Evolutionary conservation across 2,329 filamentous ascomycete species (phyloP), one percentile per base, ranked within the genome.

Genomic region (Claviceps sp.): DNA sequence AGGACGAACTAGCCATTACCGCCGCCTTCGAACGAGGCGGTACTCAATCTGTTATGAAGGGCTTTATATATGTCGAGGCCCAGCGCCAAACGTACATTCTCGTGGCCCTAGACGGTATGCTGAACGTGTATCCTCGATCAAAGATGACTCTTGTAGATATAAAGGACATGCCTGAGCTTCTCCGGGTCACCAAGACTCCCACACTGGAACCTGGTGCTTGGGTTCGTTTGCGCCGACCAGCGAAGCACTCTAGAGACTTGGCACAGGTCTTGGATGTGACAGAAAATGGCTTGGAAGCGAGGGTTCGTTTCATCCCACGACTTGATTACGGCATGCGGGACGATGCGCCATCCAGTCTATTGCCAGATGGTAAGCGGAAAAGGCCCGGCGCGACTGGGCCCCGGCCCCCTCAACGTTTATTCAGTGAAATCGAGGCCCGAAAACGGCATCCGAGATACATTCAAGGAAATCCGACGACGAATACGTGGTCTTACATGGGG

Each of bases 111-210:
- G 87, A 95, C 55, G 87, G 84, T 43, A 80, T 98, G 62, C 79
- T 88, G 55, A 89, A 95, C 63, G 86, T 95, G 40, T 98, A 96
- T 65, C 87, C 91, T 51, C 82, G 89, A 52, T 85, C 81, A 30
- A 93, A 89, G 68, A 84, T 93, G 71, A 80, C 90, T 45, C 74
- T 97, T 49, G 89, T 98, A 43, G 88, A 93, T 48, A 89, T 97
- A 62, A 95, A 95, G 67, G 93, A 98, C 68, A 95, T 96, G 84
- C 91, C 93, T 1, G 93, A 97, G 68, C 78, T 98, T n/a, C 76
- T 98, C 18, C 82, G 89, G 49, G 88, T 95, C 30, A 84, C 82
- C 55, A 95, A 95, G 71, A 91, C 86, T 2, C 87, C 89, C 47
- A 82, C 83, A 26, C 74, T 98, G 37, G 82, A 93, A 60, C 86